Base-by-base conservation (phyloP, 768 basidiomycete genomes). In the Cystobasidiopsis lactophilus region DNA sequence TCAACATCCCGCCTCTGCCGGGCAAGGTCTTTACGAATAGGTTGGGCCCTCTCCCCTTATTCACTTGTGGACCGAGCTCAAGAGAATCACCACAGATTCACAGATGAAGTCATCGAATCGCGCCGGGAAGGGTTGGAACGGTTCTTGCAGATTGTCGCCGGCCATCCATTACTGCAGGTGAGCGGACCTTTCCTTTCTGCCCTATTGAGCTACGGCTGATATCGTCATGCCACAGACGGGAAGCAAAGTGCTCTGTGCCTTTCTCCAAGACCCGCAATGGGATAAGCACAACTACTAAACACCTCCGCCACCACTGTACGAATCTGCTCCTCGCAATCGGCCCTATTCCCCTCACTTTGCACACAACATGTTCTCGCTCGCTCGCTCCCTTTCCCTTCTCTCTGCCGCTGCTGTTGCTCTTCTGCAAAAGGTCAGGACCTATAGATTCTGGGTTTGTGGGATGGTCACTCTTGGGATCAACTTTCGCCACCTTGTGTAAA, bases 1-100 rank as follows among this genome's bases (percentile, higher is more conserved):
- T 98, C 60, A 98, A 95, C 68, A 96, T 98, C 63, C 91, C 93
- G 1, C 77, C 85, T 18, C 77, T 98, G 31, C 91, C 93, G 1
- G 93, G 93, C 51, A 98, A 96, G 68, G 85, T 96, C 38, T 98
- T 98, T 69, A 93, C 89, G 30, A 95, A 93, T 64, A 74, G 93
- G 37, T 58, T 16, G 24, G 52, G 19, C 26, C 14, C 16, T 27
- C 14, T 29, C 40, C 18, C 21, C 33, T 14, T 30, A n/a, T n/a
- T n/a, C n/a, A n/a, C n/a, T n/a, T n/a, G n/a, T n/a, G n/a, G n/a
- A n/a, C n/a, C n/a, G n/a, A n/a, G n/a, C n/a, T n/a, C n/a, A n/a
- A 5, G 13, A 43, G 7, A 26, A 4, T 13, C 2, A 0, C 9
- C 4, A 33, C 31, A 50, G 57, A 9, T 98, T 96, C 69, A 88